Evolutionary conservation across 2,329 filamentous ascomycete genomes (phyloP).

Genomic region (Diaporthe sp.): DNA sequence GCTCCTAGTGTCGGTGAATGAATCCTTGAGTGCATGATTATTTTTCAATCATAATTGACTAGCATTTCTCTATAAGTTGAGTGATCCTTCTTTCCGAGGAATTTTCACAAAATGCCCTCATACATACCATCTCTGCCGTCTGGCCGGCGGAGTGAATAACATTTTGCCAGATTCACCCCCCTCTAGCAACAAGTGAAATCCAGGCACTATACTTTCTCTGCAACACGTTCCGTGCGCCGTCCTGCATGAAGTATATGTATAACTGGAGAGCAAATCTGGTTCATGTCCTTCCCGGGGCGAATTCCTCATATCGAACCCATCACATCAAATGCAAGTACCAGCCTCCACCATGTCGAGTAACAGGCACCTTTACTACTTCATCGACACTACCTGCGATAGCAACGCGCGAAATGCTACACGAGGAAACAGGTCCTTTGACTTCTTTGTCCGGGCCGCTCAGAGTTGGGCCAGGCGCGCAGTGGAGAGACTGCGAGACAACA

Average conservation of each 20-base stretch:
- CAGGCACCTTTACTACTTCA: conserved; percentile 36
- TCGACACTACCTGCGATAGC: conserved; percentile 37
- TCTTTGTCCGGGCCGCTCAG: conserved; percentile 29
- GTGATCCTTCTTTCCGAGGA: not conserved
- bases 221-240: too few relatives aligned
- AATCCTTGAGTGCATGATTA: not conserved
- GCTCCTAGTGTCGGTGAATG: not conserved
- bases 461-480: conserved; percentile 22
- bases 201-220: too few relatives aligned
- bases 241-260: not conserved
- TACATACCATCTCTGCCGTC: not conserved
- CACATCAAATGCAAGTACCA: not conserved
- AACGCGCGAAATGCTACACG: conserved; percentile 26
- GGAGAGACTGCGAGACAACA: conserved; percentile 14
- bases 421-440: conserved; percentile 4
- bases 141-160: too few relatives aligned
- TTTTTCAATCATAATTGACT: not conserved
- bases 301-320: too few relatives aligned
- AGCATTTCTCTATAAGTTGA: not conserved
- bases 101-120: not conserved
- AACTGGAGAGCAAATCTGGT: not conserved
- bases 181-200: not conserved
- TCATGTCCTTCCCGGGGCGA: not conserved
- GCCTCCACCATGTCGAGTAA: not conserved
- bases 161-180: not conserved